Evolutionary conservation across 106 monocot genomes (phyloP).

Genomic region (Dendrobium catenatum): DNA sequence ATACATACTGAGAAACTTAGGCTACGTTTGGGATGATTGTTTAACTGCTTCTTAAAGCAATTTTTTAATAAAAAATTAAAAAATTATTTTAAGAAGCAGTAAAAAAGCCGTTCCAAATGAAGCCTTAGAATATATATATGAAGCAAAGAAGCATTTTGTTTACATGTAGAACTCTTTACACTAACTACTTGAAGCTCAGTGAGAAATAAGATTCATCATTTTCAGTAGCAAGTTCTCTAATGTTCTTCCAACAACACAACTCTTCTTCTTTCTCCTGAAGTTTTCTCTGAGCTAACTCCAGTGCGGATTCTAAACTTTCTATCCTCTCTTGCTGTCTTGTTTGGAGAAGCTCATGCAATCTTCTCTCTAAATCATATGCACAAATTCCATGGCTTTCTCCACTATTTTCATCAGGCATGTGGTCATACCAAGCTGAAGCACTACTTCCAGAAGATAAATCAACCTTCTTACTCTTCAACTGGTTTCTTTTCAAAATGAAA

Average conservation of each 20-base stretch:
- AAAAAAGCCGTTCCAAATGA: too few species aligned
- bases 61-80: too few species aligned
- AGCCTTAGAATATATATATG: too few species aligned
- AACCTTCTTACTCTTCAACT: conserved; percentile 14
- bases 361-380: conserved; percentile 42
- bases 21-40: too few species aligned
- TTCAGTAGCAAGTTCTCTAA: conserved; percentile 2
- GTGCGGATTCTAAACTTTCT: conserved; percentile 32
- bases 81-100: too few species aligned
- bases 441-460: conserved; percentile 20
- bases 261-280: conserved; percentile 36
- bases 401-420: conserved; percentile 7
- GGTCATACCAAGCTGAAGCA: conserved; percentile 4
- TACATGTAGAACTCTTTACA: too few species aligned
- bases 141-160: too few species aligned
- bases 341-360: conserved; percentile 47
- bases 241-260: conserved; percentile 26
- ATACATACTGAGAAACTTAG: too few species aligned
- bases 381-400: conserved; percentile 16
- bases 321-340: conserved; percentile 32
- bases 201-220: neutral
- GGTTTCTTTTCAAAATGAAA: neutral
- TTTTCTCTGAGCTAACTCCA: conserved; percentile 15
- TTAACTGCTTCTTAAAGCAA: too few species aligned
- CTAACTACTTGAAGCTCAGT: neutral